These are phyloP conservation scores for Nephelium lappaceum DNA, from an alignment of 345 rosid species.

Conservation along the genomic window DNA sequence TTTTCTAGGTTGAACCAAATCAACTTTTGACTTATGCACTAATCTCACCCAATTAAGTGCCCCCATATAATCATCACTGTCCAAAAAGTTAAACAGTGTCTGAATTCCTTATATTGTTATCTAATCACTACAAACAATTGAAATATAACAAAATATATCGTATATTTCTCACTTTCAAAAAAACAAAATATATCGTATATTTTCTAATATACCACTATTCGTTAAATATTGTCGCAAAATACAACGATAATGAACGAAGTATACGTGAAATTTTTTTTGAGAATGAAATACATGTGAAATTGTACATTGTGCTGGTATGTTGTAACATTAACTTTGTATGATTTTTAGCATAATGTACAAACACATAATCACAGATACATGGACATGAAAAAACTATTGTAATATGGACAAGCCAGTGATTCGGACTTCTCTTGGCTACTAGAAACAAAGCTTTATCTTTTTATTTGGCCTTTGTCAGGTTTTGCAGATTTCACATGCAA, in stretches of 20 bases:
- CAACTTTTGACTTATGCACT: slow-evolving; percentile 26
- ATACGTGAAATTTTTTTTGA: no score
- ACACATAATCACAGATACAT: no score
- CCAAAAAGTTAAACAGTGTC: slow-evolving; percentile 14
- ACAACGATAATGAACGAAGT: no score
- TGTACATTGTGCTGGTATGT: no score
- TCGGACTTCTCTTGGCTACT: slow-evolving; percentile 14
- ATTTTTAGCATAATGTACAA: no score
- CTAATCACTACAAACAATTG: background rate
- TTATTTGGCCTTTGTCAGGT: background rate
- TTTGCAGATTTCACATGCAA: slow-evolving; percentile 23
- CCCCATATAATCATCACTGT: slow-evolving; percentile 10
- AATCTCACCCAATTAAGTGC: background rate
- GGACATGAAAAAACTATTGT: background rate
- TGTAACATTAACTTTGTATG: background rate
- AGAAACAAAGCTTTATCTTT: background rate
- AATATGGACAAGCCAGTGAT: background rate
- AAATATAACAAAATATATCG: no score
- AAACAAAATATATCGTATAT: no score
- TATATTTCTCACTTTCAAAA: no score
- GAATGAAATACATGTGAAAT: no score
- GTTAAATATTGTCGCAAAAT: no score
- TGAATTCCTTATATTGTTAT: background rate
- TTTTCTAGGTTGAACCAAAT: slow-evolving; percentile 16
- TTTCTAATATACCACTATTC: no score